Evolutionary conservation across 208 protist genomes (phyloP).

Genomic region (Crithidia mellificae): DNA sequence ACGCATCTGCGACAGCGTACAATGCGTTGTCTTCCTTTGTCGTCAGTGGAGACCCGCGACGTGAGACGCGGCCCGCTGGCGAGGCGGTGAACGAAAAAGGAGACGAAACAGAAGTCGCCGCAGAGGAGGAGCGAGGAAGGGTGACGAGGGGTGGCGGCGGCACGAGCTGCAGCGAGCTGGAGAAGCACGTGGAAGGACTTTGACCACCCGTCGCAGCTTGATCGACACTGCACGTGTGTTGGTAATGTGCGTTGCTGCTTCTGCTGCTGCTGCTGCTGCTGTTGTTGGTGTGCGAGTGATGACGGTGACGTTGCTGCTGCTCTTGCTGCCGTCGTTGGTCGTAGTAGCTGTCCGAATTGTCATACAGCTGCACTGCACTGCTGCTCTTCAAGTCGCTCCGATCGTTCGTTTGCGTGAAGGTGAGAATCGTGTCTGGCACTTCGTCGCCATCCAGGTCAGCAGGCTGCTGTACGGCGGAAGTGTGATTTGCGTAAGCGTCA

Average conservation of each 20-base stretch:
- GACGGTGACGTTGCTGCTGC: too few relatives aligned
- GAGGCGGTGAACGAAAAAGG: background rate
- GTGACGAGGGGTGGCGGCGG: constrained; percentile 16
- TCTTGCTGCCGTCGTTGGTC: too few relatives aligned
- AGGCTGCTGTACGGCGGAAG: background rate
- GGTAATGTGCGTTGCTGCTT: too few relatives aligned
- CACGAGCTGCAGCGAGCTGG: constrained; percentile 12
- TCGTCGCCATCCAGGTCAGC: background rate
- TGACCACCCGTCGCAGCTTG: background rate
- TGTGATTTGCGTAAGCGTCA: background rate
- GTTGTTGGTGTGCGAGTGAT: too few relatives aligned
- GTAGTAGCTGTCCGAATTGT: too few relatives aligned
- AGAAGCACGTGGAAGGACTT: background rate
- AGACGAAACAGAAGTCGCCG: background rate
- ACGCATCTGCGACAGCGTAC: too few relatives aligned
- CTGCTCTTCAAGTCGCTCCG: too few relatives aligned
- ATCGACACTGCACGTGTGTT: background rate
- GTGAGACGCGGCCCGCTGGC: background rate
- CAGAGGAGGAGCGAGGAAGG: background rate
- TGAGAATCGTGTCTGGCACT: background rate
- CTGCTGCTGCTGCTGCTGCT: too few relatives aligned
- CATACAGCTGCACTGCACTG: too few relatives aligned
- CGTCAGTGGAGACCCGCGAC: background rate
- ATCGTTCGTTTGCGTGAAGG: too few relatives aligned
- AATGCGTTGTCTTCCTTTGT: too few relatives aligned